phyloP scores from a whole-genome alignment of 257 asterid species.

The Striga asiatica region DNA sequence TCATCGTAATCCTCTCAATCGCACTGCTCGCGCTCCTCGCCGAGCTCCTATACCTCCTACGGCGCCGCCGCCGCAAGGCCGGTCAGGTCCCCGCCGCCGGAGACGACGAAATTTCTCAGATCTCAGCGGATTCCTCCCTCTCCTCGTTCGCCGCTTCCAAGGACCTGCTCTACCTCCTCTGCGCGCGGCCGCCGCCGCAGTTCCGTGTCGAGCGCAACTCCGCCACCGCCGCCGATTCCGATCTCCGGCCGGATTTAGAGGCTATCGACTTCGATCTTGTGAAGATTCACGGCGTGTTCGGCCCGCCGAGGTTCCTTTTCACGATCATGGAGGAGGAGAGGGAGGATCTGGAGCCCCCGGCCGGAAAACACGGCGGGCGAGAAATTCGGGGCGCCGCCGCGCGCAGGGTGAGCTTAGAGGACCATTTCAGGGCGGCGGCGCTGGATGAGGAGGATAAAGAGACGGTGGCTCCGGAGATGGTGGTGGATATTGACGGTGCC shows the following conservation, averaged over 20 bases:
- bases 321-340: slow-evolving; percentile 53
- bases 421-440: slow-evolving; percentile 20
- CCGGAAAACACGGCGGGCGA: slow-evolving; percentile 7
- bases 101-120: slow-evolving; percentile 13
- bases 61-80: slow-evolving; percentile 54
- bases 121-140: slow-evolving; percentile 18
- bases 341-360: slow-evolving; percentile 33
- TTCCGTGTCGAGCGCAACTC: slow-evolving; percentile 26
- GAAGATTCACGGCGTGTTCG: slow-evolving; percentile 45
- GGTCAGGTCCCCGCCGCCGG: neutral
- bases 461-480: too few relatives aligned
- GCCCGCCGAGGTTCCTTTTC: slow-evolving; percentile 48
- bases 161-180: slow-evolving; percentile 40
- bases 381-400: slow-evolving; percentile 1
- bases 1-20: slow-evolving; percentile 32
- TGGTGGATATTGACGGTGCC: slow-evolving; percentile 13
- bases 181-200: slow-evolving; percentile 20
- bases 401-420: slow-evolving; percentile 24
- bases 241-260: too few relatives aligned
- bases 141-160: slow-evolving; percentile 25
- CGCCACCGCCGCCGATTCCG: neutral
- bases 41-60: slow-evolving; percentile 30
- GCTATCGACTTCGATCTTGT: slow-evolving; percentile 42
- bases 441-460: slow-evolving; percentile 20
- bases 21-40: slow-evolving; percentile 31